These are phyloP conservation scores for Fusarium xylarioides DNA, from an alignment of 2,329 filamentous ascomycete species.

Conservation along the genomic window DNA sequence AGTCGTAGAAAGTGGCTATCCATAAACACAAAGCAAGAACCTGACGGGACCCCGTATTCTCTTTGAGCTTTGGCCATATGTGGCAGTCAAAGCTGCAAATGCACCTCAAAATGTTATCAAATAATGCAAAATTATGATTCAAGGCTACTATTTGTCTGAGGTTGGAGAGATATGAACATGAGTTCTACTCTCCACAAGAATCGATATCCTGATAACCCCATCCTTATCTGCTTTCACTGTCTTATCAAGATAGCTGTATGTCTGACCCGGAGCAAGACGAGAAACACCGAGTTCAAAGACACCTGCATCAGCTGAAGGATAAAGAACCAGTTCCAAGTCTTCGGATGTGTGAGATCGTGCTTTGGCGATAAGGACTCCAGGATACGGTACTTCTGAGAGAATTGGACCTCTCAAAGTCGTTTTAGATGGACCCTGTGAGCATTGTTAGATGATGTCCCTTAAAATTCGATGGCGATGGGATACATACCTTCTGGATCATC, in stretches of 20 bases:
- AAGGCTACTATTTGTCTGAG: too few relatives aligned
- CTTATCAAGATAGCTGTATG: not conserved
- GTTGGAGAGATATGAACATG: not conserved
- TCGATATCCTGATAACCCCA: not conserved
- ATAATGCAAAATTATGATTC: not conserved
- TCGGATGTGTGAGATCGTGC: not conserved
- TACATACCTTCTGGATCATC: not conserved
- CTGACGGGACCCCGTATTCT: not conserved
- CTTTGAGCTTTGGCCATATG: fast-evolving
- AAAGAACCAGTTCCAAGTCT: not conserved
- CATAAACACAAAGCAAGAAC: not conserved
- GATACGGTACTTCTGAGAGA: not conserved
- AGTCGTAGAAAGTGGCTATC: too few relatives aligned
- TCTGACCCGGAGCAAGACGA: not conserved
- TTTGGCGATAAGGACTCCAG: not conserved
- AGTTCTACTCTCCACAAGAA: fast-evolving
- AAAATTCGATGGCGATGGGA: fast-evolving
- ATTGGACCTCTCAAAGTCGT: not conserved
- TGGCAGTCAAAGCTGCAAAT: fast-evolving
- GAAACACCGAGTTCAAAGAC: not conserved
- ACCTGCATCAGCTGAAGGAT: not conserved
- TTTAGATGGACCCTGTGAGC: not conserved
- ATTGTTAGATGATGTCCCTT: not conserved
- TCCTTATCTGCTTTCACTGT: not conserved
- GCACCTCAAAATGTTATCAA: not conserved